Base-by-base conservation (phyloP, 2,329 filamentous ascomycete species). In the Xylaria arbuscula region DNA sequence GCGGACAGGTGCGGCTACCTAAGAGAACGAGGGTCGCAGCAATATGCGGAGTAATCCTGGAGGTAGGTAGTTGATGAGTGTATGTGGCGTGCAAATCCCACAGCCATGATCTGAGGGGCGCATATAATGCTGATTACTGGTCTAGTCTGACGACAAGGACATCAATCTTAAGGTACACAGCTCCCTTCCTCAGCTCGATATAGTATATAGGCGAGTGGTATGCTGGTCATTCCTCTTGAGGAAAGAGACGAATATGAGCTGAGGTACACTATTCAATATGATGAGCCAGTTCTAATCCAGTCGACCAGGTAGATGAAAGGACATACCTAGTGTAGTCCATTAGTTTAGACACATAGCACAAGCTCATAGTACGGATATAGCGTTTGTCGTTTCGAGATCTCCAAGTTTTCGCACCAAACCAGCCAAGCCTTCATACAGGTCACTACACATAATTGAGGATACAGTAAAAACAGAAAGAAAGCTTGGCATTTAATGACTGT, bases 61-160 rank as follows among this genome's bases (percentile, higher is more conserved):
- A 28, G 36, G 40, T 32, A 28, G 36, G 40, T 17, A 13, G 38
- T 24, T 5, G 13, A 42, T 45, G 32, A 40, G 36, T 40, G 47
- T 28, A 24, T 45, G 59, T 48, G 58, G 45, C 53, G 47, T 59
- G 64, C 24, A 28, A 28, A 50, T 63, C 32, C 34, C 32, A 62
- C 32, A 15, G 28, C 48, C 15, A 59, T 59, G 64, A 67, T 63
- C 47, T 63, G 64, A 67, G 38, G 15, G 54, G 17, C 22, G 55
- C 54, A 67, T 62, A 58, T 53, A 36, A 8, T 66, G 64, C 57
- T 66, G 57, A 66, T 57, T 66, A 24, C 42, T 19, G 6, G 17
- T 28, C 22, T 19, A 47, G 42, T 8, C 19, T 42, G 50, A 60
- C 51, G 64, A 62, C 50, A 48, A 53, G 38, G 42, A 8, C 38